These are phyloP conservation scores for Beauveria bassiana DNA, from an alignment of 2,329 filamentous ascomycete species.

Conservation along the genomic window DNA sequence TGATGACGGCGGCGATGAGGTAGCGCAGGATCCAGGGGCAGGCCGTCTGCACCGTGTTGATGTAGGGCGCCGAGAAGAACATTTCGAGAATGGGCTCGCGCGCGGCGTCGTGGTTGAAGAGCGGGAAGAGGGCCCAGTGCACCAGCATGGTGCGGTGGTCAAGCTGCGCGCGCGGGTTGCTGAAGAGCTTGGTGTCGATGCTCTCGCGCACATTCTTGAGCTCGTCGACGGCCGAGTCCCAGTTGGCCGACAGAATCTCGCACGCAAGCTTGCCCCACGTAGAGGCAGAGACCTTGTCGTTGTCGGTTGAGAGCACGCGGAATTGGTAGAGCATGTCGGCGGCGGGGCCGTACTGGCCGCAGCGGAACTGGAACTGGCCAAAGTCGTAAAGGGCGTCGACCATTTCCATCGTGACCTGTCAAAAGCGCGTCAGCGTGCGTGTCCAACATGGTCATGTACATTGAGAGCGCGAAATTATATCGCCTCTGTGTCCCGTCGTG, in stretches of 20 bases:
- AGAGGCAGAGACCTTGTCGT: conserved; percentile 91
- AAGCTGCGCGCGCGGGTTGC: conserved; percentile 90
- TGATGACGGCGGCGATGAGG: conserved; percentile 88
- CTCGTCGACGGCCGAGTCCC: conserved; percentile 90
- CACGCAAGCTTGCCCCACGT: conserved; percentile 98
- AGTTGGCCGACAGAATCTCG: conserved; percentile 91
- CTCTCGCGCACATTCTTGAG: conserved; percentile 81
- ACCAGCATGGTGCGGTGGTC: conserved; percentile 95
- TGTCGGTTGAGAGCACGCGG: conserved; percentile 94
- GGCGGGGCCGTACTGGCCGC: conserved; percentile 84
- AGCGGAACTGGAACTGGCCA: conserved; percentile 96
- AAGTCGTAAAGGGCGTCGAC: conserved; percentile 93
- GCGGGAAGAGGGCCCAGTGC: conserved; percentile 97
- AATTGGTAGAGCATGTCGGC: conserved; percentile 95
- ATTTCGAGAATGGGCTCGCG: conserved; percentile 89
- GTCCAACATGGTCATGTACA: too few species aligned
- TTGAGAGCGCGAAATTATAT: too few species aligned
- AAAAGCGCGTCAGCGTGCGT: too few species aligned
- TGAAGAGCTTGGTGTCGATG: conserved; percentile 93
- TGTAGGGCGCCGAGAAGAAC: conserved; percentile 94
- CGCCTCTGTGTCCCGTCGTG: too few species aligned
- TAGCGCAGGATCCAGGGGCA: conserved; percentile 97
- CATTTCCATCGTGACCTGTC: conserved; percentile 80
- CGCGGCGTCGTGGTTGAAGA: conserved; percentile 93
- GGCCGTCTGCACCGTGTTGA: conserved; percentile 98